phyloP scores from a whole-genome alignment of 2,329 filamentous ascomycete genomes.

The Bipolaris bicolor region DNA sequence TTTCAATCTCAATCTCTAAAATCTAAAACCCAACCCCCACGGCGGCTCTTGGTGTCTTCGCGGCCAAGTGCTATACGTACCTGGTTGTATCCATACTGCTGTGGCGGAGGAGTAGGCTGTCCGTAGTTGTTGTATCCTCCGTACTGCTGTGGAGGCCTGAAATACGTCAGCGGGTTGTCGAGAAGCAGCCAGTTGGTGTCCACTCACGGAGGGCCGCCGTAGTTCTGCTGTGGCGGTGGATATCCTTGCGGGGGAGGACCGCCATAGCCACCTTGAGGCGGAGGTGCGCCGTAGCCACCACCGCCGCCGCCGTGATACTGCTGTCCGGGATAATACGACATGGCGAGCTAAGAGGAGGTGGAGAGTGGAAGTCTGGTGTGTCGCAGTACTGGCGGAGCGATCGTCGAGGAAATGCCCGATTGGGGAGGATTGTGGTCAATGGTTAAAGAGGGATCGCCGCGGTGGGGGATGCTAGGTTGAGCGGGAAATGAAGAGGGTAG shows the following conservation, averaged over 20 bases:
- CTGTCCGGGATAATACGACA: constrained; percentile 53
- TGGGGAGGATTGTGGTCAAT: constrained; percentile 4
- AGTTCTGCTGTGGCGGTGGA: constrained; percentile 37
- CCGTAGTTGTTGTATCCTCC: constrained; percentile 48
- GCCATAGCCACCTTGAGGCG: constrained; percentile 47
- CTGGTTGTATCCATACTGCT: constrained; percentile 53
- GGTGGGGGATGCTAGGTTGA: not conserved
- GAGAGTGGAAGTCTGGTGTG: constrained; percentile 1
- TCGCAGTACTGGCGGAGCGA: constrained; percentile 10
- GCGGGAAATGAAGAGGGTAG: constrained; percentile 6
- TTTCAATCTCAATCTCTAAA: not conserved
- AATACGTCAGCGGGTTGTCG: constrained; percentile 20
- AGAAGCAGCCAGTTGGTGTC: not conserved
- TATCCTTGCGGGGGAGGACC: constrained; percentile 40
- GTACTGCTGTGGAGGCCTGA: constrained; percentile 45
- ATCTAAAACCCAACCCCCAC: not conserved
- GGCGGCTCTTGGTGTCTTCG: not conserved
- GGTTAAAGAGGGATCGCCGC: constrained; percentile 5
- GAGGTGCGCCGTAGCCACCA: constrained; percentile 47
- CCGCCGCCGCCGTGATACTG: constrained; percentile 46
- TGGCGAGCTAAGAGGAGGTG: constrained; percentile 24
- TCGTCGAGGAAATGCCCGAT: constrained; percentile 9
- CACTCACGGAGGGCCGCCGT: constrained; percentile 42
- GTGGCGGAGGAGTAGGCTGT: constrained; percentile 50
- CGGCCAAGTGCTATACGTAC: constrained; percentile 27